Base-by-base conservation (phyloP, 2,329 filamentous ascomycete genomes). In the Aspergillus intermedius region DNA sequence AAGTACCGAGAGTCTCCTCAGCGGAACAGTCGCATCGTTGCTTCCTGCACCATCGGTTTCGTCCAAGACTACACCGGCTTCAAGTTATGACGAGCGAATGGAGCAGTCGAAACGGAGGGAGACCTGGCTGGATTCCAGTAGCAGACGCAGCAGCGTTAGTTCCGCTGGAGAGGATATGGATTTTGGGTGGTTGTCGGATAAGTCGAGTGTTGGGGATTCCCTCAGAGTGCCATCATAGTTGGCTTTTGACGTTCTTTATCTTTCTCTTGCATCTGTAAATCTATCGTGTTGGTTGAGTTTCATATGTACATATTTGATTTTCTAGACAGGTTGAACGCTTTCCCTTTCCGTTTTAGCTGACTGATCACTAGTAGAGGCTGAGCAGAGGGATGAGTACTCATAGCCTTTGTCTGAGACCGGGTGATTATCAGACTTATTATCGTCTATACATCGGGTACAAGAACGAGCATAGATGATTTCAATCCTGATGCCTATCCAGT, bases 121-220 rank as follows among this genome's bases (percentile, higher is more conserved):
- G 34, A n/a, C 37, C 5, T 40, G 59, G 7, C 59, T 60, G 7
- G 60, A 63, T 10, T 58, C 54, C 15, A 60, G 60, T 22, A 65
- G 64, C 44, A 58, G 58, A 7, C 50, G 55, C 15, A 56, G 57
- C 25, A 64, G 58, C 7, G 62, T 59, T 30, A 59, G 57, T 7
- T 58, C 53, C 61, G n/a, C 40, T 66, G 12, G 64, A 65, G 46
- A 63, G 65, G 60, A 58, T 65, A 57, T 64, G 32, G 63, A 67
- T 40, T 51, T 64, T 44, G 60, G 57, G n/a, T 67, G 63, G 60
- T 32, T 58, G 45, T 64, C 63, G 15, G 60, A 66, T 32, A 57
- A 60, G 17, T 40, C 37, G 21, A 25, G 41, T 43, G 21, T 15
- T 7, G 37, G 8, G 2, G 8, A 22, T 40, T 40, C 34, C 9